phyloP scores from a whole-genome alignment of 164 flowering plant genomes.

The Chloranthus sessilifolius region DNA sequence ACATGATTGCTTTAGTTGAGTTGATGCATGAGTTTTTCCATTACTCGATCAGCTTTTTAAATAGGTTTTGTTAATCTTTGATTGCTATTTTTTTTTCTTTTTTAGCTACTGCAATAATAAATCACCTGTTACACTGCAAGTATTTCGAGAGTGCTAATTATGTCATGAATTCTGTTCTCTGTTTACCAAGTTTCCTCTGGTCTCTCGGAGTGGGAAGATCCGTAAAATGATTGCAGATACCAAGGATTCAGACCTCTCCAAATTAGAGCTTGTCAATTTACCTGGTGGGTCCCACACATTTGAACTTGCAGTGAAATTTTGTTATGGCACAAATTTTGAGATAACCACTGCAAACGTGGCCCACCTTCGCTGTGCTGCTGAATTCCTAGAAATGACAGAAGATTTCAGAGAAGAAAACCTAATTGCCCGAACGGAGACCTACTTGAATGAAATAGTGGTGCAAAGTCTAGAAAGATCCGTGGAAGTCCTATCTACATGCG shows the following conservation, averaged over 20 bases:
- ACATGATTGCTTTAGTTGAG: too few relatives aligned
- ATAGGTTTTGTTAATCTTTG: neutral
- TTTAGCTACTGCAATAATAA: too few relatives aligned
- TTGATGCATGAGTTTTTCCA: too few relatives aligned
- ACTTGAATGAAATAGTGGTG: constrained; percentile 42
- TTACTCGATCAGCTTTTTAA: too few relatives aligned
- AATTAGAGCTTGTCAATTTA: constrained; percentile 42
- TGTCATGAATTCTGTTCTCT: neutral
- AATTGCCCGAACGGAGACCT: constrained; percentile 43
- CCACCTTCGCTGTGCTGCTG: constrained; percentile 55
- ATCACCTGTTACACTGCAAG: too few relatives aligned
- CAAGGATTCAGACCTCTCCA: constrained; percentile 32
- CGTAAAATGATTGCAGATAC: constrained; percentile 52
- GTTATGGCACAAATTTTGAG: constrained; percentile 70
- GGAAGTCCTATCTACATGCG: constrained; percentile 48
- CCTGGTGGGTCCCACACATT: constrained; percentile 62
- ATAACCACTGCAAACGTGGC: constrained; percentile 54
- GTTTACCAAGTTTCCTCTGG: constrained; percentile 49
- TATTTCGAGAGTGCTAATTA: too few relatives aligned
- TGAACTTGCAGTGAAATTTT: constrained; percentile 62
- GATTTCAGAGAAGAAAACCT: constrained; percentile 61
- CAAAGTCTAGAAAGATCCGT: constrained; percentile 51
- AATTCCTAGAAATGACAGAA: constrained; percentile 73
- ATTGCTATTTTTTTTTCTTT: neutral
- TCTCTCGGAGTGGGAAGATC: constrained; percentile 54